phyloP scores from a whole-genome alignment of 2,329 filamentous ascomycete species.

The Gyromitra esculenta region DNA sequence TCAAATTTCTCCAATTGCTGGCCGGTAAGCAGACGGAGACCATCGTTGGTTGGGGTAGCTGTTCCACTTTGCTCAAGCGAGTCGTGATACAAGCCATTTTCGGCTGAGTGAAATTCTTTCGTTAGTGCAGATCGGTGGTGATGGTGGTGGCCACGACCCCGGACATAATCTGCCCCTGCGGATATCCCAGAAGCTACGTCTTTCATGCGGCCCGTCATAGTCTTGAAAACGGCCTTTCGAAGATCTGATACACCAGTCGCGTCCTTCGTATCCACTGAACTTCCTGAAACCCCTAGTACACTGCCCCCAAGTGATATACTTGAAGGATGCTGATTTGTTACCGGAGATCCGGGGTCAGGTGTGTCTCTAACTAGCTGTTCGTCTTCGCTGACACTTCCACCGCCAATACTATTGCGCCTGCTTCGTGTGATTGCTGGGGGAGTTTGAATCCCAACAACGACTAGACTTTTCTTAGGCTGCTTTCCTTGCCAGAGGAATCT shows the following conservation, averaged over 20 bases:
- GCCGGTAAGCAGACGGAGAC: constrained; percentile 30
- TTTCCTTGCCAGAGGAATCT: constrained; percentile 98
- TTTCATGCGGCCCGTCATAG: constrained; percentile 52
- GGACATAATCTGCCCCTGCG: constrained; percentile 53
- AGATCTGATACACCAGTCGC: constrained; percentile 51
- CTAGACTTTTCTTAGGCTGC: constrained; percentile 71
- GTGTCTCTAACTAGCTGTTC: constrained; percentile 32
- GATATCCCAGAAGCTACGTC: constrained; percentile 51
- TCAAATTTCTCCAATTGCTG: constrained; percentile 32
- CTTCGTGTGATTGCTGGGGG: constrained; percentile 36
- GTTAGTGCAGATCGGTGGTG: constrained; percentile 36
- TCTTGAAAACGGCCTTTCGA: constrained; percentile 52
- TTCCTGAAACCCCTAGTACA: constrained; percentile 1
- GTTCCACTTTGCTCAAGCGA: constrained; percentile 35
- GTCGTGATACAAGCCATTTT: constrained; percentile 38
- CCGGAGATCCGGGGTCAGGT: constrained; percentile 33
- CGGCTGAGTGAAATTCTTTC: constrained; percentile 42
- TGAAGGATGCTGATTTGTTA: constrained; percentile 41
- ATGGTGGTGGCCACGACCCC: constrained; percentile 50
- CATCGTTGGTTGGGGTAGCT: constrained; percentile 33
- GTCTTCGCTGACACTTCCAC: constrained; percentile 47
- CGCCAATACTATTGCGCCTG: constrained; percentile 42
- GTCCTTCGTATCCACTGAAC: constrained; percentile 40
- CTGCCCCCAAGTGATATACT: constrained; percentile 39
- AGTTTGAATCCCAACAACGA: constrained; percentile 50